Conservation (phyloP, 441 rosid species). For the Eutrema salsugineum region DNA sequence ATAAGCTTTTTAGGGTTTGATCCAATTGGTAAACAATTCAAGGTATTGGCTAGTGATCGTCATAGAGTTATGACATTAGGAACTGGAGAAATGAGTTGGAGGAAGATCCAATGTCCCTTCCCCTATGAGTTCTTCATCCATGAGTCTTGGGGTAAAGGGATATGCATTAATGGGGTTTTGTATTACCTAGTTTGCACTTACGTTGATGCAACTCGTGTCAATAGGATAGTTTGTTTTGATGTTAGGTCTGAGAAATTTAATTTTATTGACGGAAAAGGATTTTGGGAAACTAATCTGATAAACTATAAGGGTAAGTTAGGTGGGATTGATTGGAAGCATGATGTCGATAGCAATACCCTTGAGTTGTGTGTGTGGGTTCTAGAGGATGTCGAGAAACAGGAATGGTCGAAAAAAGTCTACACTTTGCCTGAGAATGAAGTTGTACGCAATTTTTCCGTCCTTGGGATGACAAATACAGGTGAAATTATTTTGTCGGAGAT, state of each 20-base stretch:
- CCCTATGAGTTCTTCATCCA: not conserved
- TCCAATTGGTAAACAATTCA: not conserved
- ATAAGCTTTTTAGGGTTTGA: not conserved
- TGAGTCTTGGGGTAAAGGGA: too few relatives aligned
- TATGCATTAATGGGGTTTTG: not conserved
- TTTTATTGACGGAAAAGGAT: not conserved
- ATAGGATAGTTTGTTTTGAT: not conserved
- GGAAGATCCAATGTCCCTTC: not conserved
- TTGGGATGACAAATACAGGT: not conserved
- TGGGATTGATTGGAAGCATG: not conserved
- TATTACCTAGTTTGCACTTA: not conserved
- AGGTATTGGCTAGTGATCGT: not conserved
- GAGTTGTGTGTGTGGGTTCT: not conserved
- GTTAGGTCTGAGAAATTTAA: not conserved
- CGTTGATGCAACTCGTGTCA: not conserved
- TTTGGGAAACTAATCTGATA: not conserved
- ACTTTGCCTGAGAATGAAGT: too few relatives aligned
- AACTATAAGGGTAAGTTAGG: not conserved
- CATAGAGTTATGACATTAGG: not conserved
- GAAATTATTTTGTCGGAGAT: not conserved
- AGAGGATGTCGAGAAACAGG: not conserved
- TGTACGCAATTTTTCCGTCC: not conserved
- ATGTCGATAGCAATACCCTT: too few relatives aligned
- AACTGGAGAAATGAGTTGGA: not conserved
- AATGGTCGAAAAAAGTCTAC: not conserved